Evolutionary conservation across 306 rosid genomes (phyloP), one percentile per base, ranked within the genome.

Genomic region (Lotus japonicus): DNA sequence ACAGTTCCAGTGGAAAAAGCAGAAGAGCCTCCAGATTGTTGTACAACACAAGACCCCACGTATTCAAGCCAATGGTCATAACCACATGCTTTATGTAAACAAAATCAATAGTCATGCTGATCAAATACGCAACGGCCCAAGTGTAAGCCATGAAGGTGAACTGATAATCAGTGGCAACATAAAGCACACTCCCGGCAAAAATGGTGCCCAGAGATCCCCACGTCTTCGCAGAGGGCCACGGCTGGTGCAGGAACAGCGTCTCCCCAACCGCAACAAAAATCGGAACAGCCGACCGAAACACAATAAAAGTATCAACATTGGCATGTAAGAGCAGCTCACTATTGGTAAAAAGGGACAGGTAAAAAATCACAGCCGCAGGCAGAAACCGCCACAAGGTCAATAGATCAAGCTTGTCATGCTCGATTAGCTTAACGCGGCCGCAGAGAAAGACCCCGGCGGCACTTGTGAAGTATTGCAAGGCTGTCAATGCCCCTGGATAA

Each of bases 41-140:
- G 78, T 90, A 87, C 79, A 90, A 53, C 53, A 90, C 96, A 70
- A 87, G 90, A 18, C 94, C 96, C 96, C 94, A 87, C 0, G 96
- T 85, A 39, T 89, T 89, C 80, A 89, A 68, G 14, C 90, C 89
- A 43, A 89, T 85, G 55, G 96, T 90, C 86, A 87, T 77, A 45
- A 89, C 94, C 13, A 89, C 96, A 61, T 89, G 96, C 69, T 89
- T 89, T 75, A 89, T 89, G 78, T 89, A 89, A 64, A 89, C 94
- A 68, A 89, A 89, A 81, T 89, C 96, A 19, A 89, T 85, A 26
- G 88, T 80, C 94, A 87, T 90, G 79, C 91, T 90, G 13, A 90
- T 55, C 76, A 90, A 86, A 70, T 90, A 90, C 4, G 96, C 89
- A 38, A 87, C 19, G 19, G 96, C 96, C 94, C 86, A 90, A 63